phyloP scores from a whole-genome alignment of 164 flowering plant genomes.

The Malania oleifera region DNA sequence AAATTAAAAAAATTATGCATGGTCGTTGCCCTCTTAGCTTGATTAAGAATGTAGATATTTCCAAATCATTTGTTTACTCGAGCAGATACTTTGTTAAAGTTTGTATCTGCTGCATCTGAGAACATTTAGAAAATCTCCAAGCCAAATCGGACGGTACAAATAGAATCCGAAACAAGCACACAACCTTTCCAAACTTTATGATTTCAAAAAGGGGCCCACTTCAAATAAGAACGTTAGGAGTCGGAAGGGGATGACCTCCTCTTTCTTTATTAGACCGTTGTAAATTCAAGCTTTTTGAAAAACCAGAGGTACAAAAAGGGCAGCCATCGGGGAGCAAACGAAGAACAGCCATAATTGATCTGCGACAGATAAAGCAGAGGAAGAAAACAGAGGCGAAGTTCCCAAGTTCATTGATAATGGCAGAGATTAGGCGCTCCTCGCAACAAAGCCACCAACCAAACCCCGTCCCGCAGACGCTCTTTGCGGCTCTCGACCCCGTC shows the following conservation, averaged over 20 bases:
- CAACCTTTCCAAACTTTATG: not conserved
- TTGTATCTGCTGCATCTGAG: too few species aligned
- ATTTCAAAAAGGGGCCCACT: slow-evolving; percentile 14
- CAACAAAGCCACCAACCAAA: slow-evolving; percentile 18
- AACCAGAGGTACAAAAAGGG: not conserved
- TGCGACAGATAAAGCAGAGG: not conserved
- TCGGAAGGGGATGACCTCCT: not conserved
- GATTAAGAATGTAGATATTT: too few species aligned
- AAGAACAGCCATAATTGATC: not conserved
- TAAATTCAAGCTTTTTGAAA: slow-evolving; percentile 7
- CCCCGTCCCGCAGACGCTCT: slow-evolving; percentile 20
- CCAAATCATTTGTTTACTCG: too few species aligned
- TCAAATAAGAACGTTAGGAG: slow-evolving; percentile 16
- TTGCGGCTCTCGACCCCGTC: slow-evolving; percentile 35
- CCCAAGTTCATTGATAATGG: slow-evolving; percentile 22
- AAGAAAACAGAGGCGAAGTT: not conserved
- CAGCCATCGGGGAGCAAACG: too few species aligned
- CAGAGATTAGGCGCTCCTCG: slow-evolving; percentile 20
- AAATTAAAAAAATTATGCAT: too few species aligned
- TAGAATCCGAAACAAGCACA: slow-evolving; percentile 9
- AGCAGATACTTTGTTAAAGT: too few species aligned
- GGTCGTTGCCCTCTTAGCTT: too few species aligned
- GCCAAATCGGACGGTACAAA: not conserved
- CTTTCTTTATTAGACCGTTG: slow-evolving; percentile 28
- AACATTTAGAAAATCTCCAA: too few species aligned